Evolutionary conservation across 495 filamentous ascomycete species (phyloP).

Genomic region (Hypoxylon fuscum): DNA sequence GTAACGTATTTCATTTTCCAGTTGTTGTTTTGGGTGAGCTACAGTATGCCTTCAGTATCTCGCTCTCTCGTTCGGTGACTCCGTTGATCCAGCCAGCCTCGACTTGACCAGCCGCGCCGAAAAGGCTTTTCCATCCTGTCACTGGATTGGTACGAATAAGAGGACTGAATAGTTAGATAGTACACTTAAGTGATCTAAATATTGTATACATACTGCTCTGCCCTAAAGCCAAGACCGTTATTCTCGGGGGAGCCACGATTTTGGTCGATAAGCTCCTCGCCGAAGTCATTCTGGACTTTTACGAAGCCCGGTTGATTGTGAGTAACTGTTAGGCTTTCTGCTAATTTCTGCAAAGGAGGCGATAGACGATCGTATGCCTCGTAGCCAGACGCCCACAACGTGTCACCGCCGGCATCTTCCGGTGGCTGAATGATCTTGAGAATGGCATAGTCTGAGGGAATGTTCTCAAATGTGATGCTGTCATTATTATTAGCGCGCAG

Average conservation of each 20-base stretch:
- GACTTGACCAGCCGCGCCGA: conserved; percentile 62
- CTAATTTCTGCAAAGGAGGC: conserved; percentile 66
- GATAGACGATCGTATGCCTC: conserved; percentile 77
- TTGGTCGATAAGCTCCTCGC: conserved; percentile 63
- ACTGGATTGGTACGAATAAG: conserved; percentile 78
- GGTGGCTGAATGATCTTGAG: conserved; percentile 67
- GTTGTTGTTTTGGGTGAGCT: conserved; percentile 10
- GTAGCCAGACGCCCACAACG: conserved; percentile 74
- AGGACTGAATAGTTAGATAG: conserved; percentile 63
- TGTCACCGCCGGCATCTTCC: conserved; percentile 68
- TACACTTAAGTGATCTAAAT: not conserved
- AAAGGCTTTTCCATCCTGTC: conserved; percentile 77
- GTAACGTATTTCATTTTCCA: not conserved
- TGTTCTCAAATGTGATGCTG: conserved; percentile 70
- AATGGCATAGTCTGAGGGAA: conserved; percentile 69
- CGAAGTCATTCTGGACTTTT: conserved; percentile 60
- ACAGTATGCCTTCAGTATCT: conserved; percentile 67
- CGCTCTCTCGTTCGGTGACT: conserved; percentile 67
- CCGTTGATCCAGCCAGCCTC: conserved; percentile 70
- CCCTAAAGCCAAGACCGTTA: conserved; percentile 64
- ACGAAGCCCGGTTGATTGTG: conserved; percentile 69
- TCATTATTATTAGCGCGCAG: conserved; percentile 3
- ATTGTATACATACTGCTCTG: conserved; percentile 59
- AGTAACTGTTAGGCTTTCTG: conserved; percentile 71
- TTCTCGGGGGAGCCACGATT: conserved; percentile 72